Evolutionary conservation across 2,329 filamentous ascomycete species (phyloP).

Genomic region (Pochonia chlamydosporia): DNA sequence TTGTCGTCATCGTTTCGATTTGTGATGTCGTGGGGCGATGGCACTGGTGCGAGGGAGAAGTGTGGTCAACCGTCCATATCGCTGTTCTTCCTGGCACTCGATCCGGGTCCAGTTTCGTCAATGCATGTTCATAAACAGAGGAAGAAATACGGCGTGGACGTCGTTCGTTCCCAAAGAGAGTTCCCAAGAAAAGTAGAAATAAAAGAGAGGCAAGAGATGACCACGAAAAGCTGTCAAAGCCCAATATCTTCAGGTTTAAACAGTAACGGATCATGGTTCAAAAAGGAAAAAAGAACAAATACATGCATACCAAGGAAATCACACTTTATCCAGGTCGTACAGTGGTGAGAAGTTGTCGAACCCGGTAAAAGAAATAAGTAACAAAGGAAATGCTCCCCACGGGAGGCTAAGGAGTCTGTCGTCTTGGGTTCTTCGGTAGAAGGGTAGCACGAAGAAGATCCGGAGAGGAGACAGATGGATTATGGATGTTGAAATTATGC

Average conservation of each 20-base stretch:
- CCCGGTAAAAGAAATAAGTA: not conserved
- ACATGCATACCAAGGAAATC: constrained; percentile 24
- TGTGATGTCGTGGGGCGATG: not conserved
- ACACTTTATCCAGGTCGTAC: constrained; percentile 1
- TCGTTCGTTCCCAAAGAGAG: constrained; percentile 1
- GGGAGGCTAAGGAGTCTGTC: constrained; percentile 7
- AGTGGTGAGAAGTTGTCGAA: not conserved
- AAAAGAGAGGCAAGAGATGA: constrained; percentile 20
- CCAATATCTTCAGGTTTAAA: constrained; percentile 16
- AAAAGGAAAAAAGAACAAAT: constrained; percentile 20
- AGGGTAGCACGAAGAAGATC: not conserved
- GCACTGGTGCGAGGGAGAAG: not conserved
- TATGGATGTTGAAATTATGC: constrained; percentile 21
- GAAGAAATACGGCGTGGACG: not conserved
- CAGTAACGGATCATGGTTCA: constrained; percentile 21
- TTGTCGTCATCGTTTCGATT: not conserved
- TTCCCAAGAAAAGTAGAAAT: constrained; percentile 9
- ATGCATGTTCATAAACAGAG: not conserved
- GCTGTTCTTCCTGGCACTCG: not conserved
- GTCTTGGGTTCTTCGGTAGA: not conserved
- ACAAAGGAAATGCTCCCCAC: not conserved
- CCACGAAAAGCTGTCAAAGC: constrained; percentile 24
- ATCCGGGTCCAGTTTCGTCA: not conserved
- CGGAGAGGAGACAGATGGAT: constrained; percentile 11
- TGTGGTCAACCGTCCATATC: not conserved